Evolutionary conservation across 2,329 filamentous ascomycete species (phyloP).

Genomic region (Fusarium brevicatenulatum): DNA sequence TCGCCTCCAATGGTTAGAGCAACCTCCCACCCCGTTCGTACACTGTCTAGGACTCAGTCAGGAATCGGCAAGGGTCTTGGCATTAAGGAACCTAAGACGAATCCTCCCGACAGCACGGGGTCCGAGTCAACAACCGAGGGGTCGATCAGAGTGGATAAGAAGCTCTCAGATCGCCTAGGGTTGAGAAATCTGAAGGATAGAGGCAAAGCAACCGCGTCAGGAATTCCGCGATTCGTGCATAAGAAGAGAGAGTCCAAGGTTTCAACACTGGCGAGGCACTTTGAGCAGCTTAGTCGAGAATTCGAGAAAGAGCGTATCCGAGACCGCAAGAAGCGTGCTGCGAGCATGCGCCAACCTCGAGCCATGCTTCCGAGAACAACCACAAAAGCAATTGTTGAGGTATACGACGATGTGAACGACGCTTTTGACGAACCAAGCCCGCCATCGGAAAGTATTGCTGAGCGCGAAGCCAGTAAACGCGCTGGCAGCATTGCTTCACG

Average conservation of each 20-base stretch:
- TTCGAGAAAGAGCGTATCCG: slow-evolving; percentile 94
- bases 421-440: slow-evolving; percentile 82
- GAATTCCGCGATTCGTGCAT: slow-evolving; percentile 88
- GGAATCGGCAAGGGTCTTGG: slow-evolving; percentile 55
- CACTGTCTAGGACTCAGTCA: slow-evolving; percentile 59
- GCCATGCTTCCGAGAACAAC: slow-evolving; percentile 87
- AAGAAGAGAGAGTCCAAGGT: slow-evolving; percentile 81
- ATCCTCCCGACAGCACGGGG: slow-evolving; percentile 33
- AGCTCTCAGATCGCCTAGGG: slow-evolving; percentile 77
- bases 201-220: slow-evolving; percentile 70
- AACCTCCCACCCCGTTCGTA: slow-evolving; percentile 61
- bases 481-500: slow-evolving; percentile 38
- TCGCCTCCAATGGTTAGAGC: slow-evolving; percentile 66
- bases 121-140: slow-evolving; percentile 49
- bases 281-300: slow-evolving; percentile 94
- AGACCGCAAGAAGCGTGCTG: slow-evolving; percentile 83
- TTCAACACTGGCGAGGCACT: slow-evolving; percentile 91
- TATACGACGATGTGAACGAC: slow-evolving; percentile 93
- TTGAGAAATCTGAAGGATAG: slow-evolving; percentile 71
- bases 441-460: slow-evolving; percentile 56
- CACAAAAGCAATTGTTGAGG: slow-evolving; percentile 95
- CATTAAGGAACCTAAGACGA: slow-evolving; percentile 49
- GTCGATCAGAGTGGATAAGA: slow-evolving; percentile 72
- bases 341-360: slow-evolving; percentile 77
- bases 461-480: slow-evolving; percentile 49